Conservation (phyloP, 306 rosid species). For the Luffa aegyptiaca region DNA sequence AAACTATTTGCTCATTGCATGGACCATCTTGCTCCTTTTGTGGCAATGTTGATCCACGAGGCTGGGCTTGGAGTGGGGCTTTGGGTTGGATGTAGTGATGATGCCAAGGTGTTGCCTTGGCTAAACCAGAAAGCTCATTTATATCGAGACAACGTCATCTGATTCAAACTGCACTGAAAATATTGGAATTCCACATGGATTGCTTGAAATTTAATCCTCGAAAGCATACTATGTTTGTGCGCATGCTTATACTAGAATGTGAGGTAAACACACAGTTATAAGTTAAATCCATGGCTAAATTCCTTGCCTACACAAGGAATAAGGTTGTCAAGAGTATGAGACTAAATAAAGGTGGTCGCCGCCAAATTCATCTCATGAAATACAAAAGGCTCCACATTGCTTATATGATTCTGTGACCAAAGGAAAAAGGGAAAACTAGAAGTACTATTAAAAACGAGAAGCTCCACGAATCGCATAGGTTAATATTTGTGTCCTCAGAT, state of each 20-base stretch:
- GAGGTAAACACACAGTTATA: background rate
- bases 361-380: background rate
- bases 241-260: background rate
- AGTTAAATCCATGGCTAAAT: background rate
- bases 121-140: background rate
- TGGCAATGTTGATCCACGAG: background rate
- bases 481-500: background rate
- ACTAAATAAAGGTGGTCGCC: background rate
- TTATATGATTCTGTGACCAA: background rate
- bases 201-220: background rate
- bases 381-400: conserved; percentile 4
- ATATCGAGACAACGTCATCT: background rate
- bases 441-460: background rate
- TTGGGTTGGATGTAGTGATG: background rate
- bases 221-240: background rate
- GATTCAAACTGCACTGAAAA: background rate
- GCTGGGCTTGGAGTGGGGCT: background rate
- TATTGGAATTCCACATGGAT: background rate
- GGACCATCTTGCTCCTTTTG: background rate
- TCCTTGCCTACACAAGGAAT: background rate
- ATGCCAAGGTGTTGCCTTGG: background rate
- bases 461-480: background rate
- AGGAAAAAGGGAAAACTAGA: background rate
- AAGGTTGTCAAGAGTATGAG: background rate
- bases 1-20: background rate